Conservation (phyloP, 257 asterid genomes). For the Rubia yunnanensis region DNA sequence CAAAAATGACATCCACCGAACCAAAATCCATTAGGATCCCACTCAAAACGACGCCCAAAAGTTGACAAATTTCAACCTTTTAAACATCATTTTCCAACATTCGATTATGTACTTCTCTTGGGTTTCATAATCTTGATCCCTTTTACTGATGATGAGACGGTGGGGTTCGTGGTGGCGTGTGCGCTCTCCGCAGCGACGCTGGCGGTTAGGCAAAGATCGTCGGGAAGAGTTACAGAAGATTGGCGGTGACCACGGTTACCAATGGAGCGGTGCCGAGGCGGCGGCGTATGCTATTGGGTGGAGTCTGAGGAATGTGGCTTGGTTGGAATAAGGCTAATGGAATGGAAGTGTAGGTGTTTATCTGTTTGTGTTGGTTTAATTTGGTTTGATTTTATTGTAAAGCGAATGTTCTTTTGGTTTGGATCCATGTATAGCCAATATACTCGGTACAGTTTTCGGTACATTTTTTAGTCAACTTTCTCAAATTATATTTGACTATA, state of each 20-base stretch:
- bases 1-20: too few relatives aligned
- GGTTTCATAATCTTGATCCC: slow-evolving; percentile 59
- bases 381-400: too few relatives aligned
- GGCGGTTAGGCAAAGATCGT: slow-evolving; percentile 48
- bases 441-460: too few relatives aligned
- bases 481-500: too few relatives aligned
- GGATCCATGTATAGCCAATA: too few relatives aligned
- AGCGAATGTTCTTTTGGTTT: too few relatives aligned
- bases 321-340: slow-evolving; percentile 30
- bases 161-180: slow-evolving; percentile 51
- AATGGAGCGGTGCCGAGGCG: slow-evolving; percentile 50
- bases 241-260: slow-evolving; percentile 31
- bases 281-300: slow-evolving; percentile 60
- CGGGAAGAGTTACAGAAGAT: slow-evolving; percentile 33
- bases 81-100: too few relatives aligned
- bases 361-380: too few relatives aligned
- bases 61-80: too few relatives aligned
- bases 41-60: too few relatives aligned
- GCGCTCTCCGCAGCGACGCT: slow-evolving; percentile 51
- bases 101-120: slow-evolving; percentile 42
- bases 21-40: too few relatives aligned
- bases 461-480: too few relatives aligned
- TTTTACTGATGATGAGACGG: slow-evolving; percentile 31
- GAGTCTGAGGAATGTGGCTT: slow-evolving; percentile 57
- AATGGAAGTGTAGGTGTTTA: not conserved